Conservation (phyloP, 2,329 filamentous ascomycete species). For the Scedosporium minutisporum region DNA sequence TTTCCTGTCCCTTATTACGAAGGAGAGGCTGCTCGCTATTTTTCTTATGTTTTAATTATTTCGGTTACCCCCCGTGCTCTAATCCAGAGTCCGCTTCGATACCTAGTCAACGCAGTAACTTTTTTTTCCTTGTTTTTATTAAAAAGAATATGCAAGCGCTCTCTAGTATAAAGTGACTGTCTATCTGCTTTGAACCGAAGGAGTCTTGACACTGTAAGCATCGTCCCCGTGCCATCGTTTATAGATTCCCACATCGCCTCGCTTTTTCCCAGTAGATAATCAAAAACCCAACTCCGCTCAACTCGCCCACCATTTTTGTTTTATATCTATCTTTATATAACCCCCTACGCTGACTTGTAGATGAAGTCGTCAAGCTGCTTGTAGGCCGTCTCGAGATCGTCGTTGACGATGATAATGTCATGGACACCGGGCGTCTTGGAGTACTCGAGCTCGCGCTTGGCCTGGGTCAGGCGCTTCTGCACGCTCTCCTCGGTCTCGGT, state of each 20-base stretch:
- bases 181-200: background rate
- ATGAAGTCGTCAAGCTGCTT: conserved; percentile 41
- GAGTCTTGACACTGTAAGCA: background rate
- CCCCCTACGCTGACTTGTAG: conserved; percentile 16
- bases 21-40: conserved; percentile 6
- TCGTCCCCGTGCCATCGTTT: background rate
- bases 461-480: conserved; percentile 59
- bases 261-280: background rate
- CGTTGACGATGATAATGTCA: conserved; percentile 27
- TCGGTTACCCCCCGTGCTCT: conserved; percentile 17
- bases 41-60: conserved; percentile 20
- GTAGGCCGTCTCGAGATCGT: conserved; percentile 40
- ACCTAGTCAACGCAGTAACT: conserved; percentile 19
- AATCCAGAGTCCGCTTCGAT: conserved; percentile 34
- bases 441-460: conserved; percentile 65
- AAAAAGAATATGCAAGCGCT: background rate
- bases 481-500: conserved; percentile 71
- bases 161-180: background rate
- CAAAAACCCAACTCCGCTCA: background rate
- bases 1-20: conserved; percentile 15
- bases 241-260: background rate
- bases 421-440: conserved; percentile 52
- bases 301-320: background rate
- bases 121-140: background rate
- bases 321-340: background rate